Conservation (phyloP, 148 eudicot genomes). For the Arbutus unedo region DNA sequence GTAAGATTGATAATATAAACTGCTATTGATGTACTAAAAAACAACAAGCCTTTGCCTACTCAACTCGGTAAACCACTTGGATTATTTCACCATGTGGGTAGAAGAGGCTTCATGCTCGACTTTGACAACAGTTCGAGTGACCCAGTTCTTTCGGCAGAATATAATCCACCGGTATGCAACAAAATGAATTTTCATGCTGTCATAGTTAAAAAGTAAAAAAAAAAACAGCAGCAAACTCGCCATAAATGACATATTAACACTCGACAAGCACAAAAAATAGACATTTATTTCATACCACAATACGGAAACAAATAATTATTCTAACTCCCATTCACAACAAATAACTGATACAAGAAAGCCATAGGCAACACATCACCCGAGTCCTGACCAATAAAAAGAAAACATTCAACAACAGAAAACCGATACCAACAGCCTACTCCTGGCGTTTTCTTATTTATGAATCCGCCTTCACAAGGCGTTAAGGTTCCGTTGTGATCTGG, state of each 20-base stretch:
- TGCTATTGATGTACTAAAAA: no score
- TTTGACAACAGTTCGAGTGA: no score
- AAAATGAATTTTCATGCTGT: not conserved
- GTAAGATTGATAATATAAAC: no score
- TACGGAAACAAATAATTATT: not conserved
- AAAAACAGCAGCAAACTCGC: not conserved
- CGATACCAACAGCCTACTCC: not conserved
- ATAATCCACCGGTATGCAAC: no score
- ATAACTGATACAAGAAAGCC: not conserved
- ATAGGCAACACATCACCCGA: not conserved
- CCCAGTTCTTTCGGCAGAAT: no score
- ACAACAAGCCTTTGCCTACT: no score
- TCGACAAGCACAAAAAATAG: not conserved
- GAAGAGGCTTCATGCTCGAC: no score
- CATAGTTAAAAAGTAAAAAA: not conserved
- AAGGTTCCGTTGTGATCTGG: not conserved
- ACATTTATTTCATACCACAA: not conserved
- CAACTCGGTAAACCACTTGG: no score
- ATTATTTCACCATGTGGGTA: no score
- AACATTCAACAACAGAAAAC: not conserved
- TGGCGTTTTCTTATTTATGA: not conserved
- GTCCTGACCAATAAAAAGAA: not conserved
- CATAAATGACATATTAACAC: not conserved
- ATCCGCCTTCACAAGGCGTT: not conserved
- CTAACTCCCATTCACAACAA: constrained; percentile 8